Base-by-base conservation (phyloP, 2,329 filamentous ascomycete species). In the Neonectria coccinea region DNA sequence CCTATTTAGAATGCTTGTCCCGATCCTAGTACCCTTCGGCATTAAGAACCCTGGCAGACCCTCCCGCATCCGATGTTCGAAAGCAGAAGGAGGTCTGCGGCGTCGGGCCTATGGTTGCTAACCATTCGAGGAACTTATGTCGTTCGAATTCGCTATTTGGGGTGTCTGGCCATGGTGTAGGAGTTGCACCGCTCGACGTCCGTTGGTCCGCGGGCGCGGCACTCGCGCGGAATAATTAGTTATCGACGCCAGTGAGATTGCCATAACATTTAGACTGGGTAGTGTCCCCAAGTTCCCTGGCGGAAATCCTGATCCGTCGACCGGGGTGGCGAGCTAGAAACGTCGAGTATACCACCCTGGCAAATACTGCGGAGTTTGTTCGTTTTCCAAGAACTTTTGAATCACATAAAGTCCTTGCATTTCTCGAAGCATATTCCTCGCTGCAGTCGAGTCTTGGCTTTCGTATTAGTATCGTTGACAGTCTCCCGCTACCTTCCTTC, bases 401-500 rank as follows among this genome's bases (percentile, higher is more conserved):
- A 18, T 3, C 47, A 14, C 29, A 10, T 16, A 7, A 12, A 51
- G 12, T 12, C 48, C 29, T 22, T 14, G 48, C n/a, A 20, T 20
- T 7, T 51, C 48, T 33, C 7, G 4, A 20, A 51, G n/a, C n/a
- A 31, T 12, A 6, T 14, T 33, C 14, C 29, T 51, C 16, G 10
- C 48, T 52, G 48, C 52, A 39, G 39, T 39, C 41, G 27, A 59
- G 44, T 33, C 48, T 59, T 59, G 39, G 14, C 48, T 47, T 9
- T 9, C 44, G 18, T n/a, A 25, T 18, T 33, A 53, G 16, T 41
- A 57, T 50, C 9, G n/a, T 31, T 16, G 20, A 39, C 29, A 44
- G 39, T 18, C 29, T 33, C 45, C 39, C 67, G 67, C 60, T 71
- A 71, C 70, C 71, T 71, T 69, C 70, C 70, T 56, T 72, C 65